Base-by-base conservation (phyloP, 2,329 filamentous ascomycete genomes). In the Colletotrichum melonis region DNA sequence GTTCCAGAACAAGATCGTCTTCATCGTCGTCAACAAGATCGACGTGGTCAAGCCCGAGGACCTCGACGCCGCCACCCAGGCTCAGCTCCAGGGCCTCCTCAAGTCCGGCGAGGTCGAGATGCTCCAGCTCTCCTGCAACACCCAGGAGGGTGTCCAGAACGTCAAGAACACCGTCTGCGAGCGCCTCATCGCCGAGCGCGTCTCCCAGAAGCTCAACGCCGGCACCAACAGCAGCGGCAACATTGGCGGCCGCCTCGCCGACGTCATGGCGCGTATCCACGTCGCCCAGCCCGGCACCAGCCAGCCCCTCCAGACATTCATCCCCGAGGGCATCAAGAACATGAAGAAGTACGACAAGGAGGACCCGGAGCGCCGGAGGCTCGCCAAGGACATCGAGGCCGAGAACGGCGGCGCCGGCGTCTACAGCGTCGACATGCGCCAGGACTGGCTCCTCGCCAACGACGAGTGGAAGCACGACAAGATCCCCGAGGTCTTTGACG, bases 21-120 rank as follows among this genome's bases (percentile, higher is more conserved):
- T 98, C 82, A 90, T 99, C 71, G 94, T 98, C 70, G 90, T 98
- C 85, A 99, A 99, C 92, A 99, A 99, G 89, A 98, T 98, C 77
- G 97, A 99, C 83, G 91, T 98, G 73, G 91, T 93, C 81, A 91
- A 92, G 73, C 95, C 95, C 1, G 95, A 98, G 80, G 95, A 98
- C 80, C 86, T 99, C 49, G 93, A 97, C 76, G 86, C 91, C 7
- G 94, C 94, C 78, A 91, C 92, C 28, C 93, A 96, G 81, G 90
- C 91, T 68, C 90, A 96, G 80, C 86, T 99, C 55, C 91, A 97
- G 80, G 86, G 90, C 30, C 90, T 99, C 76, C 87, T 97, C 73
- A 97, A 97, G 84, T 91, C 94, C 59, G 93, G 93, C 67, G 95
- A 98, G 80, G 95, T 98, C 9, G 96, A 98, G 86, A 88, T 98